Percentiles rank a stretch among this genome's conserved stretches.
These are phyloP conservation scores for Arthromyces matolae DNA, from an alignment of 768 basidiomycete genomes.

Conservation along the genomic window DNA sequence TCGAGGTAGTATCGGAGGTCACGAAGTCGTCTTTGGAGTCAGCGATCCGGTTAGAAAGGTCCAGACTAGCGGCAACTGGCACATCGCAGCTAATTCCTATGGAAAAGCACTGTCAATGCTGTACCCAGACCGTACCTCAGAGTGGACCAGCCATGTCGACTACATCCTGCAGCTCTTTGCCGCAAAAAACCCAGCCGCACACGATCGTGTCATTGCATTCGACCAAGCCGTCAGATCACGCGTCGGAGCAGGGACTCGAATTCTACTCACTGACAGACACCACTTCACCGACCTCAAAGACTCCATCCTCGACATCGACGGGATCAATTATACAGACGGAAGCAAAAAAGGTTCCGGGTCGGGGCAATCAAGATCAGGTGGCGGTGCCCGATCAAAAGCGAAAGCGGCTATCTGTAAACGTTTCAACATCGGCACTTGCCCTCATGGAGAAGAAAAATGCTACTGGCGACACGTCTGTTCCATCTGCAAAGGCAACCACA, in stretches of 20 bases:
- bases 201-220: conserved; percentile 21
- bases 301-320: conserved; percentile 13
- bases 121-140: conserved; percentile 19
- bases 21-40: conserved; percentile 10
- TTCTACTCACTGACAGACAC: conserved; percentile 18
- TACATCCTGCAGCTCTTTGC: conserved; percentile 24
- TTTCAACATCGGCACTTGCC: background rate
- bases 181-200: background rate
- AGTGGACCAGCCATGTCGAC: conserved; percentile 12
- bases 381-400: background rate
- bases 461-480: background rate
- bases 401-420: background rate
- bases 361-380: background rate
- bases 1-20: conserved; percentile 9
- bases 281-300: background rate
- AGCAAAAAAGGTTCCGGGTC: background rate
- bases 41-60: background rate
- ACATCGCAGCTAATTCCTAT: conserved; percentile 15
- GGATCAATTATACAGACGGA: background rate
- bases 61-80: background rate
- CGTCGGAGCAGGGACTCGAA: conserved; percentile 10
- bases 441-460: background rate
- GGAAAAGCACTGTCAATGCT: conserved; percentile 17
- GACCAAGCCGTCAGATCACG: conserved; percentile 22
- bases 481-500: background rate